Evolutionary conservation across 352 stramenopile species (phyloP).

Genomic region (Aphanomyces cochlioides): DNA sequence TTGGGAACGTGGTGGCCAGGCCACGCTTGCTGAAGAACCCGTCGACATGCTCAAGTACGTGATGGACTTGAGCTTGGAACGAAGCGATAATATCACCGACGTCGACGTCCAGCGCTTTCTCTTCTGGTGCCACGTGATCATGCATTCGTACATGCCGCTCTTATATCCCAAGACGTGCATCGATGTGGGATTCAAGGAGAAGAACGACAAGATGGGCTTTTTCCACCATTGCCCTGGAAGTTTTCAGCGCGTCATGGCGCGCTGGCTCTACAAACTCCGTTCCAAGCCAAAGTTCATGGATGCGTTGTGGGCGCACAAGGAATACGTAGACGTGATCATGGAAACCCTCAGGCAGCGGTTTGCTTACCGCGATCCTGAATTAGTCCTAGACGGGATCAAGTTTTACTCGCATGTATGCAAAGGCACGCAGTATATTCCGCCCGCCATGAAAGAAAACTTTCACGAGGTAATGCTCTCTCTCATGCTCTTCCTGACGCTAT

Average conservation of each 20-base stretch:
- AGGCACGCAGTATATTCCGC: conserved; percentile 62
- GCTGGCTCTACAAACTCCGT: conserved; percentile 83
- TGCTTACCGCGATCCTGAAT: conserved; percentile 76
- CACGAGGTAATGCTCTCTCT: conserved; percentile 45
- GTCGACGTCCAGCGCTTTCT: conserved; percentile 54
- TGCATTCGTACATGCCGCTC: conserved; percentile 87
- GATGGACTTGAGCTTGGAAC: conserved; percentile 83
- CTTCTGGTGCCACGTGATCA: conserved; percentile 84
- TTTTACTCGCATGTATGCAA: conserved; percentile 84
- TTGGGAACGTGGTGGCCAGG: conserved; percentile 64
- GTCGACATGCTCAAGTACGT: conserved; percentile 88
- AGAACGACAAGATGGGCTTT: conserved; percentile 71
- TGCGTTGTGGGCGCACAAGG: conserved; percentile 65
- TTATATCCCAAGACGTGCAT: conserved; percentile 84
- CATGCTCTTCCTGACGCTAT: neutral
- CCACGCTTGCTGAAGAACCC: conserved; percentile 77
- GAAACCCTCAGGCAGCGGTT: conserved; percentile 83
- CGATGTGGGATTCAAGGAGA: conserved; percentile 82
- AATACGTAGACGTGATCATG: conserved; percentile 84
- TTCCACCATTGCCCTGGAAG: conserved; percentile 85
- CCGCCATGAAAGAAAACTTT: conserved; percentile 77
- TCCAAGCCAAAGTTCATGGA: conserved; percentile 82
- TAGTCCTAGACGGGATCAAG: conserved; percentile 82
- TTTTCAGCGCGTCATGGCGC: conserved; percentile 80
- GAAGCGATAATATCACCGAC: conserved; percentile 29